Conservation (phyloP, 345 rosid species). For the Rubroshorea leprosula region DNA sequence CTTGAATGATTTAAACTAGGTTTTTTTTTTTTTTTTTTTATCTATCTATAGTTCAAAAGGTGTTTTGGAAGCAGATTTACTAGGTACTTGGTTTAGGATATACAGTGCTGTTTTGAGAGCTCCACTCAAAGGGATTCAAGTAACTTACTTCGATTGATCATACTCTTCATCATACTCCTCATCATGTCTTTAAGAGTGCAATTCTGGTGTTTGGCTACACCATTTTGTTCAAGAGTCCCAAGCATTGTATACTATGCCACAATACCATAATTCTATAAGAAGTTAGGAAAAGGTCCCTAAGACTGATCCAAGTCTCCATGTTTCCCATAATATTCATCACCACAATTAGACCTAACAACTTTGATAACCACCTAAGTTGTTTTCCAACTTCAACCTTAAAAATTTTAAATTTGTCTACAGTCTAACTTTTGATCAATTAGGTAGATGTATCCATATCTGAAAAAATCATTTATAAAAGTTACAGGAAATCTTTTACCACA, state of each 20-base stretch:
- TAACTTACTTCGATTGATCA: neutral
- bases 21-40: no score
- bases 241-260: neutral
- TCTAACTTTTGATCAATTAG: neutral
- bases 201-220: neutral
- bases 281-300: neutral
- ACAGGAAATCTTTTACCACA: neutral
- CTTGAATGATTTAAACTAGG: no score
- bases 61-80: neutral
- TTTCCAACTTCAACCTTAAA: neutral
- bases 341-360: neutral
- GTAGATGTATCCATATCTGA: neutral
- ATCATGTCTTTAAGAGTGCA: neutral
- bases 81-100: neutral
- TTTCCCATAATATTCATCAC: no score
- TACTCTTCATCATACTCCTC: no score
- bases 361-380: neutral
- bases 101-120: neutral
- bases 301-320: neutral
- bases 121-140: neutral
- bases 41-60: constrained; percentile 4
- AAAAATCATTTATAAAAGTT: neutral
- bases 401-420: neutral
- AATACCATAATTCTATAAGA: neutral
- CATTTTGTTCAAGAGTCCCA: neutral